phyloP scores from a whole-genome alignment of 2,329 filamentous ascomycete genomes.

The Hypoxylon sp. region DNA sequence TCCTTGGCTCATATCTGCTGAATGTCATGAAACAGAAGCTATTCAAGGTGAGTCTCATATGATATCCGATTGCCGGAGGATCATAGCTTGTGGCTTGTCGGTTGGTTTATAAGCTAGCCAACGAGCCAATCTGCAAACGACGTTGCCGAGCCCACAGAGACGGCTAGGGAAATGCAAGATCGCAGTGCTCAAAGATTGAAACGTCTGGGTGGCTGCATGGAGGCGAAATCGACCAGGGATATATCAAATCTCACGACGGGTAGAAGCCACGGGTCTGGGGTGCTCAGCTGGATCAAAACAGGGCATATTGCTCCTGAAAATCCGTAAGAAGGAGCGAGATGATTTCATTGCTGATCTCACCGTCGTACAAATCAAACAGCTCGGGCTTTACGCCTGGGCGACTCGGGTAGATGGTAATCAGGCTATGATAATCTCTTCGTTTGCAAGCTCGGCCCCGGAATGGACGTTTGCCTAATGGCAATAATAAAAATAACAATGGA shows the following conservation, averaged over 20 bases:
- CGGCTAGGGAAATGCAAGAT: slow-evolving; percentile 45
- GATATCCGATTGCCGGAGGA: slow-evolving; percentile 18
- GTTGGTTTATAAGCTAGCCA: slow-evolving; percentile 34
- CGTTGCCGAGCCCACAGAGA: slow-evolving; percentile 47
- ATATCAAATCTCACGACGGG: slow-evolving; percentile 44
- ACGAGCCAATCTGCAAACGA: slow-evolving; percentile 49
- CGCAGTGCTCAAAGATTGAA: slow-evolving; percentile 39
- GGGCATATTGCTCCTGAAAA: slow-evolving; percentile 37
- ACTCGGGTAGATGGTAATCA: slow-evolving; percentile 41
- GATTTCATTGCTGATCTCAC: slow-evolving; percentile 53
- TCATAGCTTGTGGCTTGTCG: slow-evolving; percentile 44
- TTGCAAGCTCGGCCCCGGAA: slow-evolving; percentile 46
- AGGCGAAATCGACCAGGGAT: slow-evolving; percentile 38
- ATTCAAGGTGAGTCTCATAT: slow-evolving; percentile 27
- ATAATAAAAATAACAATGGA: slow-evolving; percentile 37
- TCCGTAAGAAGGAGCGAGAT: slow-evolving; percentile 43
- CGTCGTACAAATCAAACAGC: slow-evolving; percentile 51
- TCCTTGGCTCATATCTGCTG: slow-evolving; percentile 46
- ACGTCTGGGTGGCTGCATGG: slow-evolving; percentile 47
- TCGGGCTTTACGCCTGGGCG: slow-evolving; percentile 42
- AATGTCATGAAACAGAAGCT: slow-evolving; percentile 15
- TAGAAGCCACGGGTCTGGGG: slow-evolving; percentile 35
- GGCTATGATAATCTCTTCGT: slow-evolving; percentile 45
- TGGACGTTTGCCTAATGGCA: slow-evolving; percentile 46
- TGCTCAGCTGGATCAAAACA: slow-evolving; percentile 41